Conservation (phyloP, 2,329 filamentous ascomycete species). For the Diaporthe sp. region DNA sequence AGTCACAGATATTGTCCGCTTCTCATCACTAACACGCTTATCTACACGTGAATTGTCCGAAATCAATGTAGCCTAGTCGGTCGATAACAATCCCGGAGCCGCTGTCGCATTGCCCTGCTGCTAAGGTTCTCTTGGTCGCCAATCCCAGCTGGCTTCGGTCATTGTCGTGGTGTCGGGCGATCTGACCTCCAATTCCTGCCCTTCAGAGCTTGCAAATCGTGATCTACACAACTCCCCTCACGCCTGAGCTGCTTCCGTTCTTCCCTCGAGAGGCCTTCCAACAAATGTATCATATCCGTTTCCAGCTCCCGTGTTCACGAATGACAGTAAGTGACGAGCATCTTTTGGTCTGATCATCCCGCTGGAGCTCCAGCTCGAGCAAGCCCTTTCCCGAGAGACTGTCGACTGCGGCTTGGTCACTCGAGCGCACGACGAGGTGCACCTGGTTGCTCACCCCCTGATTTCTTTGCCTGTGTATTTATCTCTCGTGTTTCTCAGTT, state of each 20-base stretch:
- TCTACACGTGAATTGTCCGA: slow-evolving; percentile 15
- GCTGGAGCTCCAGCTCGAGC: slow-evolving; percentile 6
- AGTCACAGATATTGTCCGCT: background rate
- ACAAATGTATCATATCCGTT: slow-evolving; percentile 26
- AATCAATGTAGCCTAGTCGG: background rate
- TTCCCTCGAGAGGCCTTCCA: background rate
- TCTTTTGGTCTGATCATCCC: background rate
- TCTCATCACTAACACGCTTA: background rate
- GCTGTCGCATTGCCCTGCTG: slow-evolving; percentile 29
- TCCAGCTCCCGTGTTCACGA: background rate
- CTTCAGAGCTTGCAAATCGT: slow-evolving; percentile 32
- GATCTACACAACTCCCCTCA: slow-evolving; percentile 19
- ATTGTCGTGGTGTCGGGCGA: slow-evolving; percentile 30
- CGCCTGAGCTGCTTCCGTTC: background rate
- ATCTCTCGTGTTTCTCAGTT: background rate
- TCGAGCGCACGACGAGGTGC: background rate
- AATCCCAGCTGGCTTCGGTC: slow-evolving; percentile 31
- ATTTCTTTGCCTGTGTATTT: background rate
- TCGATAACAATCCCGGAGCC: slow-evolving; percentile 27
- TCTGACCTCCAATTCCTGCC: slow-evolving; percentile 27
- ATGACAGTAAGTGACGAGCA: slow-evolving; percentile 28
- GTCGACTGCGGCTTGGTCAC: background rate
- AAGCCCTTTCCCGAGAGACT: slow-evolving; percentile 6
- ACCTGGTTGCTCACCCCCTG: background rate
- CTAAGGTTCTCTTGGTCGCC: slow-evolving; percentile 15